Evolutionary conservation across 1,284 basidiomycete species (phyloP).

Genomic region (Trichosporon sp.): DNA sequence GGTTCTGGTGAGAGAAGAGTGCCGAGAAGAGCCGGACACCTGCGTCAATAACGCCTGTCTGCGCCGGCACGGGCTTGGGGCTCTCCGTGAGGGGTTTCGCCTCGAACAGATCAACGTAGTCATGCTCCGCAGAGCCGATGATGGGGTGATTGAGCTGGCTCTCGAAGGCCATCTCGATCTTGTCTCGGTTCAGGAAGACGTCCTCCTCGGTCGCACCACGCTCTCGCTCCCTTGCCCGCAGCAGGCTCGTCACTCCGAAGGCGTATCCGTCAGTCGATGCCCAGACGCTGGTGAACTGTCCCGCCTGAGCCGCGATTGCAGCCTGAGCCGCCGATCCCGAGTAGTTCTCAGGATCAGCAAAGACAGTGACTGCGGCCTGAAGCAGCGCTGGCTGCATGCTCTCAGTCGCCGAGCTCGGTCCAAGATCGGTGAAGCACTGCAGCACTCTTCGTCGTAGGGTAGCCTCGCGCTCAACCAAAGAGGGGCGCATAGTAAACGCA

Average conservation of each 20-base stretch:
- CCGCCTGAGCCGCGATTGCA: conserved; percentile 81
- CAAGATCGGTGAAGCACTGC: conserved; percentile 81
- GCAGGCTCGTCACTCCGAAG: conserved; percentile 77
- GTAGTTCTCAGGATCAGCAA: conserved; percentile 68
- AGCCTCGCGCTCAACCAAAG: conserved; percentile 72
- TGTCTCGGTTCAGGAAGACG: conserved; percentile 68
- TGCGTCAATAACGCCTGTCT: conserved; percentile 80
- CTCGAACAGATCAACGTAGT: conserved; percentile 66
- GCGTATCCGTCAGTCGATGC: conserved; percentile 81
- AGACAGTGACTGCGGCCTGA: conserved; percentile 75
- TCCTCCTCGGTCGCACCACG: conserved; percentile 46
- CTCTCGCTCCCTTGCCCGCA: conserved; percentile 42
- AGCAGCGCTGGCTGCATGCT: conserved; percentile 72
- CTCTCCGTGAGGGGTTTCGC: conserved; percentile 16
- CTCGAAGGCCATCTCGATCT: conserved; percentile 68
- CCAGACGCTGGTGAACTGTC: conserved; percentile 82
- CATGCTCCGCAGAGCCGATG: conserved; percentile 78
- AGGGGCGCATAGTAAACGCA: conserved; percentile 53
- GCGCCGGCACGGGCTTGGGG: conserved; percentile 60
- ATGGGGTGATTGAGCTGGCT: conserved; percentile 71
- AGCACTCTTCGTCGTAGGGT: conserved; percentile 77
- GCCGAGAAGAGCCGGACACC: conserved; percentile 79
- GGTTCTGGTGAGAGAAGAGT: conserved; percentile 72
- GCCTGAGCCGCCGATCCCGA: conserved; percentile 81
- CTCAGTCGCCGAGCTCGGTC: conserved; percentile 71